Percentiles rank a stretch among this genome's conserved stretches.
Evolutionary conservation across 768 basidiomycete species (phyloP).

Genomic region (Pulveroboletus sp.): DNA sequence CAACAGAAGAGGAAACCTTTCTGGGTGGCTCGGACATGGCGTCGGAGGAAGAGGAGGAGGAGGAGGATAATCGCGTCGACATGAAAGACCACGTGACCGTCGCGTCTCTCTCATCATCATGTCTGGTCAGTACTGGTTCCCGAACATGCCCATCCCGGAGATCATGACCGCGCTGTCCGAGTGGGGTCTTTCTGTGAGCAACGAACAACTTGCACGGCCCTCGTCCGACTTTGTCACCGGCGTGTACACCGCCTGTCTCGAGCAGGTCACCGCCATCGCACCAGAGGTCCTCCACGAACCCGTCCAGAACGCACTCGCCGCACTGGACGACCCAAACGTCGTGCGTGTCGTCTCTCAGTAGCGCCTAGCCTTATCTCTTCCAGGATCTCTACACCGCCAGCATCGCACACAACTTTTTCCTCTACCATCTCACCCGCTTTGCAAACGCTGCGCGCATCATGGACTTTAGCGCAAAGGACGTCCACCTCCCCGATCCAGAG

Average conservation of each 20-base stretch:
- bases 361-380: background rate
- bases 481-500: conserved; percentile 68
- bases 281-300: conserved; percentile 59
- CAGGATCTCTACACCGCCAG: conserved; percentile 68
- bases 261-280: conserved; percentile 65
- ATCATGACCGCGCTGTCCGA: conserved; percentile 62
- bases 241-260: conserved; percentile 69
- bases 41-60: background rate
- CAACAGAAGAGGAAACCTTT: conserved; percentile 8
- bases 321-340: conserved; percentile 50
- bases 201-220: conserved; percentile 66
- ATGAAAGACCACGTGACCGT: conserved; percentile 27
- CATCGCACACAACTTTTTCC: conserved; percentile 59
- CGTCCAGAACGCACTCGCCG: conserved; percentile 50
- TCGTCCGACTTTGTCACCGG: conserved; percentile 67
- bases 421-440: conserved; percentile 74
- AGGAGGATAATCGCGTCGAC: conserved; percentile 15
- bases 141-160: conserved; percentile 61
- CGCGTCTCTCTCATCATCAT: conserved; percentile 21
- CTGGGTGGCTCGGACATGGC: conserved; percentile 7
- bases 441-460: conserved; percentile 71
- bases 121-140: conserved; percentile 53
- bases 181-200: conserved; percentile 67
- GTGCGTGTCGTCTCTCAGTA: conserved; percentile 38
- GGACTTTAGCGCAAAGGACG: conserved; percentile 74